Conservation (phyloP, 1,139 yeast genomes). For the Suhomyces terraborum region DNA sequence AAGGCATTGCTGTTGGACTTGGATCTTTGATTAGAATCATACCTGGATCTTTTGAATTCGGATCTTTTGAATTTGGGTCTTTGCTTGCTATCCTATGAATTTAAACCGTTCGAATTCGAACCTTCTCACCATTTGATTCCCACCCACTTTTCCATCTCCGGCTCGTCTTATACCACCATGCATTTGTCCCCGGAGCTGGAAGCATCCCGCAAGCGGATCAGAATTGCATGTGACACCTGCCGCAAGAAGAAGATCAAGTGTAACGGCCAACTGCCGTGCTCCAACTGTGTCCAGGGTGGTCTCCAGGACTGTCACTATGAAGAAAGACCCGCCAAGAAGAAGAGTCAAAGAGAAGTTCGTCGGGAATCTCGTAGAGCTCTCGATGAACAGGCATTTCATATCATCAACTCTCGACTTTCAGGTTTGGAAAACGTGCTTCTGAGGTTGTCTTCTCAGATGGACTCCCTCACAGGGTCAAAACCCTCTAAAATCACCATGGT, state of each 20-base stretch:
- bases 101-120: no score
- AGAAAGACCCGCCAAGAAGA: constrained; percentile 26
- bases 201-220: constrained; percentile 18
- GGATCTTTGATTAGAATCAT: no score
- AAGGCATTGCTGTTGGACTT: no score
- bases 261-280: constrained; percentile 27
- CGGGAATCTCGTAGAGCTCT: constrained; percentile 2
- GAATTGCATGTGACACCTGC: constrained; percentile 30
- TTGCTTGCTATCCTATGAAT: no score
- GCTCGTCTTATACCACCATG: neutral
- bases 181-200: constrained; percentile 3
- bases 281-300: constrained; percentile 24
- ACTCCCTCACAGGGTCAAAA: constrained; percentile 8
- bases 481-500: neutral
- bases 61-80: no score
- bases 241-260: constrained; percentile 31
- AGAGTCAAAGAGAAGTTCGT: constrained; percentile 5
- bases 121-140: neutral
- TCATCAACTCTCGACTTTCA: constrained; percentile 27
- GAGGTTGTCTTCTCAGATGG: constrained; percentile 23
- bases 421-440: constrained; percentile 27
- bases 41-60: no score
- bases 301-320: constrained; percentile 31
- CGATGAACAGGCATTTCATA: constrained; percentile 16
- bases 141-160: neutral